A percentile compares a stretch with the other conserved stretches of the same genome.
phyloP scores from a whole-genome alignment of 2,329 filamentous ascomycete species.

The Penicillium polonicum region DNA sequence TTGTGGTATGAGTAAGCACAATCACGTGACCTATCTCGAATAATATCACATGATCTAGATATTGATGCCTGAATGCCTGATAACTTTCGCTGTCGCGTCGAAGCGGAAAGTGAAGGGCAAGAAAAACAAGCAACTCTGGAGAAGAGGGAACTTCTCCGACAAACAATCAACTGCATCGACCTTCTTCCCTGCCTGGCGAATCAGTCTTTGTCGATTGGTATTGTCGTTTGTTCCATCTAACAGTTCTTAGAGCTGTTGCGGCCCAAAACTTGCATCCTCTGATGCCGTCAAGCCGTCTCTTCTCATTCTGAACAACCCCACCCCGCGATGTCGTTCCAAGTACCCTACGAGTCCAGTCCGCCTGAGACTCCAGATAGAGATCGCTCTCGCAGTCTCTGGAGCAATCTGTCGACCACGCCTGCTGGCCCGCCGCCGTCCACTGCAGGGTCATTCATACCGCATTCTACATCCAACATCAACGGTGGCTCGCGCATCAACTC shows the following conservation, averaged over 20 bases:
- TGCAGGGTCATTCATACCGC: constrained; percentile 56
- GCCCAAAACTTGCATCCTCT: constrained; percentile 19
- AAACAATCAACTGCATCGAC: neutral
- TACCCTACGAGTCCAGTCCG: constrained; percentile 37
- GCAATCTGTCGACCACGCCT: constrained; percentile 56
- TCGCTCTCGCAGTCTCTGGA: constrained; percentile 36
- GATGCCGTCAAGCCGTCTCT: constrained; percentile 11
- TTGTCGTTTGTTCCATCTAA: neutral
- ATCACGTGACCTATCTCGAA: rapidly evolving
- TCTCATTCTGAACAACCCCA: neutral
- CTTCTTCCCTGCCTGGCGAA: neutral
- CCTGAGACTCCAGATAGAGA: constrained; percentile 41
- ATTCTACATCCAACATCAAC: constrained; percentile 53
- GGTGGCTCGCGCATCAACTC: constrained; percentile 51
- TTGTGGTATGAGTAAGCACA: neutral
- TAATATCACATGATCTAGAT: neutral
- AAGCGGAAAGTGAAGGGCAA: constrained; percentile 7
- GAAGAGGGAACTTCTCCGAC: neutral
- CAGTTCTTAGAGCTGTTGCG: constrained; percentile 17
- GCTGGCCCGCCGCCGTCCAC: constrained; percentile 56
- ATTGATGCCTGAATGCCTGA: constrained; percentile 1
- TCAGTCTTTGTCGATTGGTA: neutral
- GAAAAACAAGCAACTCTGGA: constrained; percentile 8
- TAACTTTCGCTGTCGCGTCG: constrained; percentile 13
- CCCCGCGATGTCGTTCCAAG: constrained; percentile 36